Percentiles rank a stretch among this genome's conserved stretches.
Conservation (phyloP, 768 basidiomycete species). For the Collybiopsis confluens region DNA sequence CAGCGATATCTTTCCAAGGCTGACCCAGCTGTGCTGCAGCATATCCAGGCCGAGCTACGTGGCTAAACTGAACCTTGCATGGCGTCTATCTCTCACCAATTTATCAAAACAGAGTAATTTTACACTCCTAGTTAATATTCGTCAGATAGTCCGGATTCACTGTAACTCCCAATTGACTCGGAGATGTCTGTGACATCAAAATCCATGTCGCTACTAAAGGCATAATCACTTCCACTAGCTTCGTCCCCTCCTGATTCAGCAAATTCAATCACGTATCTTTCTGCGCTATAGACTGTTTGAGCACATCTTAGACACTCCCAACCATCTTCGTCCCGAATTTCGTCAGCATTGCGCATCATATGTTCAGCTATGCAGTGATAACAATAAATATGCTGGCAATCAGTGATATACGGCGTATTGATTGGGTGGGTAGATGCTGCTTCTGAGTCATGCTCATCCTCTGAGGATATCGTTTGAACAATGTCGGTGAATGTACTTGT, state of each 20-base stretch:
- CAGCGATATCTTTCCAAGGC: constrained; percentile 60
- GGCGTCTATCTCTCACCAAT: too few species aligned
- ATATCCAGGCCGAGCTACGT: constrained; percentile 53
- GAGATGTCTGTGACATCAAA: constrained; percentile 38
- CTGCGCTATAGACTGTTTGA: constrained; percentile 57
- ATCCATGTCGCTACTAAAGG: constrained; percentile 28
- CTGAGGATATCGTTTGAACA: constrained; percentile 18
- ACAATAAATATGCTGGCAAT: constrained; percentile 86
- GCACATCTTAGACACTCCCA: constrained; percentile 89
- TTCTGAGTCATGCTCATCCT: constrained; percentile 32
- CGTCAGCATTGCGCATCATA: constrained; percentile 70
- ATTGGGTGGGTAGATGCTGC: constrained; percentile 55
- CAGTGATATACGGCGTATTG: constrained; percentile 77
- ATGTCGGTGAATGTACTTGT: constrained; percentile 41
- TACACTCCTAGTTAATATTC: not conserved
- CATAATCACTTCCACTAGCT: constrained; percentile 8
- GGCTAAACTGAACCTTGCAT: not conserved
- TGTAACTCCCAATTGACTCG: constrained; percentile 46
- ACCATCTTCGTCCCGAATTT: constrained; percentile 46
- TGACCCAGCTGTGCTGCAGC: constrained; percentile 71
- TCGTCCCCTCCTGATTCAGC: constrained; percentile 26
- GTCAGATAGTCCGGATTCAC: constrained; percentile 38
- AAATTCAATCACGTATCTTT: constrained; percentile 49
- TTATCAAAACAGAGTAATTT: too few species aligned
- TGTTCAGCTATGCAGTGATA: constrained; percentile 89